These are phyloP conservation scores for Epichloe baconii DNA, from an alignment of 2,329 filamentous ascomycete species.

Conservation along the genomic window DNA sequence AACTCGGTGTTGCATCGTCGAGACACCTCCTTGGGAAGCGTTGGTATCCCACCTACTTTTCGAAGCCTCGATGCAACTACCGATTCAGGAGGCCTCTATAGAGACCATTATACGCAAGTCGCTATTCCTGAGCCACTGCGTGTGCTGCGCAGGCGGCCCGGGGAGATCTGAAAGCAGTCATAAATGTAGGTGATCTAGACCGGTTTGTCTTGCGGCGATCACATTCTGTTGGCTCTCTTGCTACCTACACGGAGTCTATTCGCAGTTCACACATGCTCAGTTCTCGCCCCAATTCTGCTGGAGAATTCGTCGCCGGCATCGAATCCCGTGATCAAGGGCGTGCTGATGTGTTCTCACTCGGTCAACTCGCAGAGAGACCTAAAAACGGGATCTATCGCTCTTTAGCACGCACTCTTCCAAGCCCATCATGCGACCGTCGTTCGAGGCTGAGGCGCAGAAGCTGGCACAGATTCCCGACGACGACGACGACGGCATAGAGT, in stretches of 20 bases:
- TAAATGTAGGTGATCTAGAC: conserved; percentile 50
- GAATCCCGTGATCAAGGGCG: conserved; percentile 17
- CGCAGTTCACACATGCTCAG: conserved; percentile 42
- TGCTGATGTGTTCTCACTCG: conserved; percentile 41
- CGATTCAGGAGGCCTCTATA: conserved; percentile 37
- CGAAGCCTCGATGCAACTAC: conserved; percentile 50
- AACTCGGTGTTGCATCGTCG: conserved; percentile 40
- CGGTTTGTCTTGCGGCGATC: conserved; percentile 35
- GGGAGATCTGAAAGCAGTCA: conserved; percentile 57
- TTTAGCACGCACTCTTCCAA: conserved; percentile 51
- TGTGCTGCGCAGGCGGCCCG: conserved; percentile 57
- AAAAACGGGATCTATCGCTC: conserved; percentile 36
- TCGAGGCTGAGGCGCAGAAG: conserved; percentile 77
- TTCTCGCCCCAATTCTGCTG: conserved; percentile 18
- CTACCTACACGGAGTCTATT: conserved; percentile 46
- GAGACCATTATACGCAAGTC: conserved; percentile 25
- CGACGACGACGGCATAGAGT: conserved; percentile 68
- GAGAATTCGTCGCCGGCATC: conserved; percentile 10
- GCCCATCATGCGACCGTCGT: conserved; percentile 57
- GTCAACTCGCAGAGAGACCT: conserved; percentile 40
- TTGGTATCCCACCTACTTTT: conserved; percentile 35
- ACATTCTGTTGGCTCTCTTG: conserved; percentile 45
- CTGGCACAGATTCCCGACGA: conserved; percentile 83
- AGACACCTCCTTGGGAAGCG: conserved; percentile 48
- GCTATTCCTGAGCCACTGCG: conserved; percentile 41